A percentile compares a stretch with the other conserved stretches of the same genome.
phyloP scores from a whole-genome alignment of 2,329 filamentous ascomycete genomes.

The Ophiostoma piceae region DNA sequence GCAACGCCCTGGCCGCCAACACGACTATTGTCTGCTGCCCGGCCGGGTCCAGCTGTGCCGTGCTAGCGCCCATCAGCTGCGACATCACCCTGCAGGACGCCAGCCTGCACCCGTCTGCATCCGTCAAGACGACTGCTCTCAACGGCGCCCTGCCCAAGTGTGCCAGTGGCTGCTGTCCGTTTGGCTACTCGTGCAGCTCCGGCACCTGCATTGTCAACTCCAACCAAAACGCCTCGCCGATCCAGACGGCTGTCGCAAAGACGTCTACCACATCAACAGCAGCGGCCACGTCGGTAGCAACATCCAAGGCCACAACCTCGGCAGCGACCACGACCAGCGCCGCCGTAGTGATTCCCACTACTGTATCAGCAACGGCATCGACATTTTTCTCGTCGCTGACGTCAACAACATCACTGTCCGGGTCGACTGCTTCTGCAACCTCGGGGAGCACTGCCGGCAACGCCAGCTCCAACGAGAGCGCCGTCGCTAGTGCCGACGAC shows the following conservation, averaged over 20 bases:
- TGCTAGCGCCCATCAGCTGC: constrained; percentile 61
- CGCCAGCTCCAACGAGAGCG: constrained; percentile 20
- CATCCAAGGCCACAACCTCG: background rate
- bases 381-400: background rate
- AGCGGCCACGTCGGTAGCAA: background rate
- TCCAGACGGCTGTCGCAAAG: constrained; percentile 25
- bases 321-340: background rate
- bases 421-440: background rate
- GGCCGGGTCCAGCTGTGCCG: constrained; percentile 49
- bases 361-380: constrained; percentile 26
- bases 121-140: constrained; percentile 62
- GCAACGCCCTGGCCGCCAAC: constrained; percentile 56
- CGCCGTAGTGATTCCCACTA: constrained; percentile 27
- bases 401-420: background rate
- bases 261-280: constrained; percentile 26
- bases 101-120: constrained; percentile 48
- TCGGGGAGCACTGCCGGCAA: constrained; percentile 3
- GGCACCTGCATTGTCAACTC: constrained; percentile 48
- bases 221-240: constrained; percentile 43
- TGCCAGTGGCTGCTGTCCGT: constrained; percentile 62
- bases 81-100: constrained; percentile 60
- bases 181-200: constrained; percentile 60
- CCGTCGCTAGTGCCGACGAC: constrained; percentile 20
- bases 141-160: constrained; percentile 53
- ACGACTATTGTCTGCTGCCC: constrained; percentile 71